A percentile compares a stretch with the other conserved stretches of the same genome.
Conservation (phyloP, 2,329 filamentous ascomycete genomes). For the Colletotrichum tofieldiae region DNA sequence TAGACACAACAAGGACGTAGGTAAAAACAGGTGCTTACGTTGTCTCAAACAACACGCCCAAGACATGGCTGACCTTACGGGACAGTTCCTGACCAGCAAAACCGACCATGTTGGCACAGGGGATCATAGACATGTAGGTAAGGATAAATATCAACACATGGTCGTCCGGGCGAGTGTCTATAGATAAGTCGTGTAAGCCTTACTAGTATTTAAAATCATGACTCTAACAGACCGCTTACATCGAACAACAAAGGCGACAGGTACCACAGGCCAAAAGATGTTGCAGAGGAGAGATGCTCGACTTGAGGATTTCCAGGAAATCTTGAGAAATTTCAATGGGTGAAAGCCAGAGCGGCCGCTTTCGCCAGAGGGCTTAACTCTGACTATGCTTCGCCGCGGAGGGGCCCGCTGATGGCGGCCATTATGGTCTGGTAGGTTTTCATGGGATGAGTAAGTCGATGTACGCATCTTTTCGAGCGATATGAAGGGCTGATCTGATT, state of each 20-base stretch:
- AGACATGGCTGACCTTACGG: slow-evolving; percentile 82
- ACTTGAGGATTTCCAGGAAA: slow-evolving; percentile 76
- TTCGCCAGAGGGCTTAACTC: slow-evolving; percentile 57
- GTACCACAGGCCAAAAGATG: slow-evolving; percentile 82
- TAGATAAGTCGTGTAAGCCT: neutral
- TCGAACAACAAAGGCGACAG: slow-evolving; percentile 77
- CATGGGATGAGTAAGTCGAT: neutral
- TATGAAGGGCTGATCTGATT: slow-evolving; percentile 12
- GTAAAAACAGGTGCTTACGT: slow-evolving; percentile 55
- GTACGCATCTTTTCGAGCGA: slow-evolving; percentile 20
- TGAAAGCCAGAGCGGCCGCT: slow-evolving; percentile 78
- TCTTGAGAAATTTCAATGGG: slow-evolving; percentile 73
- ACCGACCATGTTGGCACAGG: slow-evolving; percentile 81
- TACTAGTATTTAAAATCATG: neutral
- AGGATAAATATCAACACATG: slow-evolving; percentile 78
- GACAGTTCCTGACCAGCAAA: slow-evolving; percentile 76
- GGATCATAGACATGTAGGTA: slow-evolving; percentile 84
- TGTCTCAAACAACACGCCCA: slow-evolving; percentile 74
- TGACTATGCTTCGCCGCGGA: slow-evolving; percentile 56
- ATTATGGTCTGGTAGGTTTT: slow-evolving; percentile 22
- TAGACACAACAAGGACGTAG: slow-evolving; percentile 44
- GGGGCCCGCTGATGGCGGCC: neutral
- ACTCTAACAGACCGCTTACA: slow-evolving; percentile 47
- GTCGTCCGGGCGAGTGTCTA: slow-evolving; percentile 54
- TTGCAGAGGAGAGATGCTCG: slow-evolving; percentile 77